Percentiles rank a stretch among this genome's conserved stretches.
Evolutionary conservation across 2,329 filamentous ascomycete species (phyloP).

Genomic region (Rutstroemia sp.): DNA sequence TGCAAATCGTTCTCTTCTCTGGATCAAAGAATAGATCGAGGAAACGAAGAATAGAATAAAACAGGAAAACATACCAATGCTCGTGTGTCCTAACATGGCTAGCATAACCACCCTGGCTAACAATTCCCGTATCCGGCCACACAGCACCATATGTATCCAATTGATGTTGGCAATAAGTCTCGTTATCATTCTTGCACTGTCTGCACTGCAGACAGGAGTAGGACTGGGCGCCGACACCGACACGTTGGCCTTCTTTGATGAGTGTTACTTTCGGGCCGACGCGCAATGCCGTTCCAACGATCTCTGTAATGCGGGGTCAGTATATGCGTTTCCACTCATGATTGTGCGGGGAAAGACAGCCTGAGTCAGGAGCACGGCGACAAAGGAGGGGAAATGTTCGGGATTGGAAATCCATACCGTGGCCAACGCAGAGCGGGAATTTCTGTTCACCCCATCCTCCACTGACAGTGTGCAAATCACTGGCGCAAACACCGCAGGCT

Average conservation of each 20-base stretch:
- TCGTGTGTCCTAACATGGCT: constrained; percentile 68
- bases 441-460: constrained; percentile 47
- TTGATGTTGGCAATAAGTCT: constrained; percentile 46
- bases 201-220: constrained; percentile 47
- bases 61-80: constrained; percentile 46
- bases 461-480: constrained; percentile 63
- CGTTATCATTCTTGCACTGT: constrained; percentile 47
- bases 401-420: constrained; percentile 30
- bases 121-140: constrained; percentile 52
- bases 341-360: neutral
- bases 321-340: neutral
- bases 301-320: constrained; percentile 38
- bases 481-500: constrained; percentile 69
- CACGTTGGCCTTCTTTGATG: constrained; percentile 44
- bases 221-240: constrained; percentile 48
- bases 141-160: constrained; percentile 42
- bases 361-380: too few species aligned
- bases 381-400: neutral
- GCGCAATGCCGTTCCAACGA: constrained; percentile 60
- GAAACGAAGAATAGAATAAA: neutral
- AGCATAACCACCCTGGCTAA: constrained; percentile 57
- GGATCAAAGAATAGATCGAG: too few species aligned
- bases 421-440: constrained; percentile 45
- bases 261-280: constrained; percentile 59
- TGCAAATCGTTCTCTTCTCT: neutral